Evolutionary conservation across 2,329 filamentous ascomycete species (phyloP), one percentile per base, ranked within the genome.

Genomic region (Teratosphaeria gauchensis): DNA sequence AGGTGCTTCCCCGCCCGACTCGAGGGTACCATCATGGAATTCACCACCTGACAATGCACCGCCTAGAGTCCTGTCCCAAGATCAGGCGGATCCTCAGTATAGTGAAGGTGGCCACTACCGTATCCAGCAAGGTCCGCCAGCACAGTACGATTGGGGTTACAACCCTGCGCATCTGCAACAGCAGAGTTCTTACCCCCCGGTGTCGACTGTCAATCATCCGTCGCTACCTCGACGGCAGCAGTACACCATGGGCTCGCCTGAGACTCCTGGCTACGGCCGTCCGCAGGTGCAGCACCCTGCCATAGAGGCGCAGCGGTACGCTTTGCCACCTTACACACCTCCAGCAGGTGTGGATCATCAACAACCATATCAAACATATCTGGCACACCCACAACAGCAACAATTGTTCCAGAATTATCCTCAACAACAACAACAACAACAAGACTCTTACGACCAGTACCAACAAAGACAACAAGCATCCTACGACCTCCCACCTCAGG

Each of bases 401-500:
- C 4, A 53, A 51, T 46, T n/a, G n/a, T 9, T 6, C 4, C 42
- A 21, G 2, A 5, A 48, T 11, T 48, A 9, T 42, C 11, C 14
- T 16, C 35, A 12, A 16, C 35, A 12, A 12, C 35, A 58, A 19
- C 51, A 51, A 31, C 58, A 55, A 42, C 53, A 55, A 11, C 53
- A 53, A 21, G 42, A 48, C 16, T 48, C 7, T 8, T 48, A 48
- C n/a, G 42, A 5, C n/a, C 42, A 48, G 16, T 48, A 48, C n/a
- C 42, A 48, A 21, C 42, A 48, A n/a, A 48, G 16, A 48, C 42
- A 48, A 11, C 62, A 59, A 51, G 53, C 38, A 19, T 54, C 55
- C n/a, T 60, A 60, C 55, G 58, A 51, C 28, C 58, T 58, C 30
- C 61, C 58, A 11, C 52, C 53, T 55, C 60, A 61, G 19, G 48